Evolutionary conservation across 331 rosid species (phyloP).

Genomic region (Phaseolus coccineus): DNA sequence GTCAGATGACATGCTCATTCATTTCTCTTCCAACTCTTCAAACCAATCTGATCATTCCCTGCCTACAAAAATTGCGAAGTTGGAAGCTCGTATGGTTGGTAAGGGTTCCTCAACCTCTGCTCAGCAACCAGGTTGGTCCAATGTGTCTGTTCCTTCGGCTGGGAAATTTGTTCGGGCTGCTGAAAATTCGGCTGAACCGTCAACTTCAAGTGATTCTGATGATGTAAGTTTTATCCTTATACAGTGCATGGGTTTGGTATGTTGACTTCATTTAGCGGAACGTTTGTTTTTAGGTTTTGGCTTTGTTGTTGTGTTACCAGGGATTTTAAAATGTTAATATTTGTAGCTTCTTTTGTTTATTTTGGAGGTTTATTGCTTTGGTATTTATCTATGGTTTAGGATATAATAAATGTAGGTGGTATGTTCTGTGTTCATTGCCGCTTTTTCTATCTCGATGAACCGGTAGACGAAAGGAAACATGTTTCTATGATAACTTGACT

Average conservation of each 20-base stretch:
- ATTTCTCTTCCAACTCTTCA: constrained; percentile 95
- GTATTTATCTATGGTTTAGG: constrained; percentile 28
- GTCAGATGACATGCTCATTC: constrained; percentile 95
- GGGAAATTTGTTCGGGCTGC: constrained; percentile 60
- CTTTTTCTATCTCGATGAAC: constrained; percentile 9
- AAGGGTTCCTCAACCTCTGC: constrained; percentile 68
- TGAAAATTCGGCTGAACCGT: constrained; percentile 68
- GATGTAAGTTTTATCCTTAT: constrained; percentile 64
- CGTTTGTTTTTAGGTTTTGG: constrained; percentile 9
- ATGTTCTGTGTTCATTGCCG: constrained; percentile 16
- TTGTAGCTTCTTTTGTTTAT: background rate
- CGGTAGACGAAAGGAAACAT: background rate
- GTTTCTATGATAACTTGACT: constrained; percentile 22
- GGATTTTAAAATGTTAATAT: constrained; percentile 19
- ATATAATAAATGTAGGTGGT: background rate
- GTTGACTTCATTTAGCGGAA: constrained; percentile 6
- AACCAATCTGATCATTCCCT: constrained; percentile 98
- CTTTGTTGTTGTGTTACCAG: constrained; percentile 11
- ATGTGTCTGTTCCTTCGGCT: constrained; percentile 64
- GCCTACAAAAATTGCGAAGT: constrained; percentile 95
- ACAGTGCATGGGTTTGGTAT: constrained; percentile 38
- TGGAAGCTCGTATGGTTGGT: constrained; percentile 98
- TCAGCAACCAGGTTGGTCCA: constrained; percentile 71
- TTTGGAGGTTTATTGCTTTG: constrained; percentile 2
- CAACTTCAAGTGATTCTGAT: constrained; percentile 92